These are phyloP conservation scores for Allantophomopsis lycopodina DNA, from an alignment of 2,329 filamentous ascomycete genomes.

Conservation along the genomic window DNA sequence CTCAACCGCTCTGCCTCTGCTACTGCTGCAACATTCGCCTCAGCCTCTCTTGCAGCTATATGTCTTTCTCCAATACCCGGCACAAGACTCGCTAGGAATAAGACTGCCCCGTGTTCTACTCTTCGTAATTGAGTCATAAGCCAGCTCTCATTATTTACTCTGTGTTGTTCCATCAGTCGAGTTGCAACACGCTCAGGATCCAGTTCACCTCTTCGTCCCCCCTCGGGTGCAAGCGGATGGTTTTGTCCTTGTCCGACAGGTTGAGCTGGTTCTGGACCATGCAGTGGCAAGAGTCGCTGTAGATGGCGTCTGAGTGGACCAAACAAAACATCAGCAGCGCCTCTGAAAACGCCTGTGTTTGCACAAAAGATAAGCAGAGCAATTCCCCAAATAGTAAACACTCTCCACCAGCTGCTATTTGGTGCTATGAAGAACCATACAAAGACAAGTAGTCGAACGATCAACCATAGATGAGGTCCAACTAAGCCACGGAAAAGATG, in stretches of 20 bases:
- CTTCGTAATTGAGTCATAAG: conserved; percentile 34
- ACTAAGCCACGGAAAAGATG: conserved; percentile 9
- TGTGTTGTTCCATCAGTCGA: conserved; percentile 33
- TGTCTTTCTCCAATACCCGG: conserved; percentile 53
- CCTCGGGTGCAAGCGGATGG: conserved; percentile 4
- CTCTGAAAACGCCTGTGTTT: conserved; percentile 44
- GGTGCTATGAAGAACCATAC: conserved; percentile 52
- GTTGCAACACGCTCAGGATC: conserved; percentile 38
- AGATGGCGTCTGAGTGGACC: conserved; percentile 42
- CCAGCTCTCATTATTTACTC: conserved; percentile 31
- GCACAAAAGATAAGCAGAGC: conserved; percentile 42
- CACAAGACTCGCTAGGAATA: conserved; percentile 53
- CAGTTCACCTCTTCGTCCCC: conserved; percentile 11
- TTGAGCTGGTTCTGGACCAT: conserved; percentile 20
- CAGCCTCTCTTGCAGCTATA: conserved; percentile 26
- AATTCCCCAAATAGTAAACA: conserved; percentile 37
- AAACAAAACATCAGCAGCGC: conserved; percentile 38
- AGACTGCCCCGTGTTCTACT: conserved; percentile 42
- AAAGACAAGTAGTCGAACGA: conserved; percentile 42
- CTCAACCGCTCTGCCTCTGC: conserved; percentile 9
- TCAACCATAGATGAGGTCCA: conserved; percentile 50
- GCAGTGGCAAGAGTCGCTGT: conserved; percentile 42
- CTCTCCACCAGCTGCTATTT: conserved; percentile 43
- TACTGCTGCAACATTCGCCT: conserved; percentile 12
- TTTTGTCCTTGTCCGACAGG: conserved; percentile 13